These are phyloP conservation scores for Arthromyces matolae DNA, from an alignment of 768 basidiomycete species.

Conservation along the genomic window DNA sequence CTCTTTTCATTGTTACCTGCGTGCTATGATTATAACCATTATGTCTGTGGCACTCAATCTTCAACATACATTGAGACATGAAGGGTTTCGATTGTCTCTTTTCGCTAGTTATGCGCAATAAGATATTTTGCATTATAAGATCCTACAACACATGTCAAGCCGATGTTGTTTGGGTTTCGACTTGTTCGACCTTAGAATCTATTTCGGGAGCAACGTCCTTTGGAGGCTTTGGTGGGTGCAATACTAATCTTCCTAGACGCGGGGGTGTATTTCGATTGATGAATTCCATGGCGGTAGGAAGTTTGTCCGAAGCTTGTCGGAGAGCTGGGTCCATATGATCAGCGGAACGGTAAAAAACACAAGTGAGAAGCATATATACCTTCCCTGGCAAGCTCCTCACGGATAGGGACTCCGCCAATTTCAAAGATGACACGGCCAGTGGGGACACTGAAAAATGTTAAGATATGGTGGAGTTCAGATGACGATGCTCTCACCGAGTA, in stretches of 20 bases:
- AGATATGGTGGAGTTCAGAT: conserved; percentile 9
- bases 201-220: conserved; percentile 15
- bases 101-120: too few species aligned
- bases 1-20: too few species aligned
- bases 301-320: conserved; percentile 80
- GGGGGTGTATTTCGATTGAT: conserved; percentile 66
- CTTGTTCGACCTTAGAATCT: conserved; percentile 7
- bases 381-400: conserved; percentile 90
- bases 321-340: conserved; percentile 54
- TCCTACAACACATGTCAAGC: neutral
- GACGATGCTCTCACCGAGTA: conserved; percentile 80
- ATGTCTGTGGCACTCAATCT: too few species aligned
- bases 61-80: too few species aligned
- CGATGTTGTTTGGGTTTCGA: conserved; percentile 1
- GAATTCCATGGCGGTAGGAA: conserved; percentile 88
- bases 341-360: neutral
- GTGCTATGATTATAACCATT: too few species aligned
- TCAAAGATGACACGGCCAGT: conserved; percentile 91
- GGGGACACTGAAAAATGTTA: conserved; percentile 54
- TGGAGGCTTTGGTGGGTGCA: conserved; percentile 41
- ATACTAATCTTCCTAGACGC: conserved; percentile 64
- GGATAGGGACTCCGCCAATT: conserved; percentile 84
- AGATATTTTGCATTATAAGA: neutral
- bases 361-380: conserved; percentile 42
- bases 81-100: too few species aligned